A percentile compares a stretch with the other conserved stretches of the same genome.
Evolutionary conservation across 1,284 basidiomycete genomes (phyloP).

Genomic region (Marasmius oreades): DNA sequence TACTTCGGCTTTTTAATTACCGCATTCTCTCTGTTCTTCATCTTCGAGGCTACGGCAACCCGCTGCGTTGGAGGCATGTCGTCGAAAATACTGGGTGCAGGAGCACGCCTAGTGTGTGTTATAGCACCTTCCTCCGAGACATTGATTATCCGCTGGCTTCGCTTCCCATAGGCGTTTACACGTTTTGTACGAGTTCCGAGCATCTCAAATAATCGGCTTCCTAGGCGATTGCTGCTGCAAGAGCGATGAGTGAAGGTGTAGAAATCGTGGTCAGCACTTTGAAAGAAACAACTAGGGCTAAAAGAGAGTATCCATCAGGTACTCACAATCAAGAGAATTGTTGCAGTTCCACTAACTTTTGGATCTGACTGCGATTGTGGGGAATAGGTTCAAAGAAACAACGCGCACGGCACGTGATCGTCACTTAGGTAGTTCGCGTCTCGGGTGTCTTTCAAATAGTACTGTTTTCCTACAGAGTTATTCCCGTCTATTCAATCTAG

Average conservation of each 20-base stretch:
- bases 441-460: no score
- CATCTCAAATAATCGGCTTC: conserved; percentile 28
- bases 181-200: conserved; percentile 62
- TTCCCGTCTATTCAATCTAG: no score
- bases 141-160: conserved; percentile 60
- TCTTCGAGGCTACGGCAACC: conserved; percentile 36
- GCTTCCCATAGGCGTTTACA: conserved; percentile 65
- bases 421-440: no score
- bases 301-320: not conserved
- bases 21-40: conserved; percentile 44
- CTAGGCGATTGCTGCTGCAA: conserved; percentile 8
- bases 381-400: no score
- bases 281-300: not conserved
- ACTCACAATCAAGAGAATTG: not conserved
- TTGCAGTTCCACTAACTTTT: no score
- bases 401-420: no score
- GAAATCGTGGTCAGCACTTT: conserved; percentile 11
- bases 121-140: conserved; percentile 32
- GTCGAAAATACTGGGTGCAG: conserved; percentile 33
- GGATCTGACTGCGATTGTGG: no score
- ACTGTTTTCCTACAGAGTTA: no score
- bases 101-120: conserved; percentile 11
- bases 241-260: conserved; percentile 13
- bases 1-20: conserved; percentile 14
- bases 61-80: conserved; percentile 34